A percentile compares a stretch with the other conserved stretches of the same genome.
Conservation (phyloP, 306 rosid genomes). For the Lithocarpus polystachyus region DNA sequence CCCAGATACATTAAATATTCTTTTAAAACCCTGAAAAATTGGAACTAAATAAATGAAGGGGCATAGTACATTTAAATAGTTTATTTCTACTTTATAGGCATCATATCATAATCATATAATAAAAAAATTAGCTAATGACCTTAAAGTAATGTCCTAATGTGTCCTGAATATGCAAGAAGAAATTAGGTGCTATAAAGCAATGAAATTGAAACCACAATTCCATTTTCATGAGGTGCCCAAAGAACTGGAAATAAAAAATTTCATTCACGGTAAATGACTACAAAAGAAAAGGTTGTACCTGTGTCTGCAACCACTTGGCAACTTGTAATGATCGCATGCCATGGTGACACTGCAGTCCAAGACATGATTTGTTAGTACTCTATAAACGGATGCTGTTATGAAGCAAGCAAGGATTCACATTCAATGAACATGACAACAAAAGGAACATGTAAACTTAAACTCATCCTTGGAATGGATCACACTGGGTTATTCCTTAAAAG, state of each 20-base stretch:
- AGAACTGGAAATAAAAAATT: background rate
- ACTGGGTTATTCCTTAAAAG: background rate
- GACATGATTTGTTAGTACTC: conserved; percentile 14
- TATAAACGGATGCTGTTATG: background rate
- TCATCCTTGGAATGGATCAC: background rate
- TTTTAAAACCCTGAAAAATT: conserved; percentile 72
- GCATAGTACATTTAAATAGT: background rate
- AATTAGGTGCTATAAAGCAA: background rate
- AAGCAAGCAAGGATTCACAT: background rate
- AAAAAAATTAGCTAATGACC: background rate
- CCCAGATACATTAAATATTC: conserved; percentile 70
- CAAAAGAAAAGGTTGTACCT: conserved; percentile 44
- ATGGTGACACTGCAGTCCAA: conserved; percentile 87
- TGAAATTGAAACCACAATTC: background rate
- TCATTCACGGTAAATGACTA: background rate
- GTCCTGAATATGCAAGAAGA: background rate
- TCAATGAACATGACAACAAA: background rate
- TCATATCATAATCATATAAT: background rate
- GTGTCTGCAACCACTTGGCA: conserved; percentile 82
- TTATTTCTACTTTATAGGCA: background rate
- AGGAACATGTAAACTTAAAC: background rate
- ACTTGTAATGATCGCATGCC: conserved; percentile 86
- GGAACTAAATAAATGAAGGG: conserved; percentile 11
- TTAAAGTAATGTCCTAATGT: background rate
- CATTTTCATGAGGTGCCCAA: background rate